Evolutionary conservation across 83 land plant species (phyloP).

Genomic region (Isoetes engelmannii): DNA sequence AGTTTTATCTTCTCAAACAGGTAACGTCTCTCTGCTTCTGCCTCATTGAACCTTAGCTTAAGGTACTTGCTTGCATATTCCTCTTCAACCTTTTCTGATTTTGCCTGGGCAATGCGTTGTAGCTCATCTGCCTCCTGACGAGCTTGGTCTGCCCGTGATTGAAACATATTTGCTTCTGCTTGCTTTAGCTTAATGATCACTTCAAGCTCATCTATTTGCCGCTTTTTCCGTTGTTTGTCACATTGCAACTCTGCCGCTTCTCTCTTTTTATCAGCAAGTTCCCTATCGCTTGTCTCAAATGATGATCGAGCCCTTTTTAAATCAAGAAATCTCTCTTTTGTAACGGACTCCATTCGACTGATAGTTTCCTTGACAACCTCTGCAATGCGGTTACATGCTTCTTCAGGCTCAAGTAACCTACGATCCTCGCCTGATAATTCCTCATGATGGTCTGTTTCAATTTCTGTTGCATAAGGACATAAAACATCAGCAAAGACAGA

Average conservation of each 20-base stretch:
- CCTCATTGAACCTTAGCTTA: slow-evolving; percentile 15
- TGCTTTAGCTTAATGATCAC: slow-evolving; percentile 14
- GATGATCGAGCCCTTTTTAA: slow-evolving; percentile 11
- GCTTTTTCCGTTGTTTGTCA: slow-evolving; percentile 12
- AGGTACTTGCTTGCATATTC: slow-evolving; percentile 15
- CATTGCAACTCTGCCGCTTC: slow-evolving; percentile 10
- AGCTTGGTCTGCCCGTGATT: slow-evolving; percentile 14
- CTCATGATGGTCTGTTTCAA: not conserved
- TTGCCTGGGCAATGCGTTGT: slow-evolving; percentile 8
- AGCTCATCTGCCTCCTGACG: slow-evolving; percentile 16
- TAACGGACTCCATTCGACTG: slow-evolving; percentile 1
- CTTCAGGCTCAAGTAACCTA: slow-evolving; percentile 13
- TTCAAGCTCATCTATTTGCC: slow-evolving; percentile 17
- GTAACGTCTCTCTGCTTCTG: slow-evolving; percentile 14
- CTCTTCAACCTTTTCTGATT: slow-evolving; percentile 16
- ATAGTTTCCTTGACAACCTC: slow-evolving; percentile 16
- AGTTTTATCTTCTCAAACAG: slow-evolving; percentile 16
- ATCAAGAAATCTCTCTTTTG: slow-evolving; percentile 6
- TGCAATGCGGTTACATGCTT: slow-evolving; percentile 17
- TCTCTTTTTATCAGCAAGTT: slow-evolving; percentile 11
- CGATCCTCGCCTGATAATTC: slow-evolving; percentile 1
- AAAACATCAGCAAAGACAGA: no score
- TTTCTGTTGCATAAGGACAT: not conserved
- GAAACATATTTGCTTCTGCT: slow-evolving; percentile 20
- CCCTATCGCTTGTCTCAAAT: slow-evolving; percentile 16